Percentiles rank a stretch among this genome's conserved stretches.
Conservation (phyloP, 2,329 filamentous ascomycete genomes). For the Alternaria solani region DNA sequence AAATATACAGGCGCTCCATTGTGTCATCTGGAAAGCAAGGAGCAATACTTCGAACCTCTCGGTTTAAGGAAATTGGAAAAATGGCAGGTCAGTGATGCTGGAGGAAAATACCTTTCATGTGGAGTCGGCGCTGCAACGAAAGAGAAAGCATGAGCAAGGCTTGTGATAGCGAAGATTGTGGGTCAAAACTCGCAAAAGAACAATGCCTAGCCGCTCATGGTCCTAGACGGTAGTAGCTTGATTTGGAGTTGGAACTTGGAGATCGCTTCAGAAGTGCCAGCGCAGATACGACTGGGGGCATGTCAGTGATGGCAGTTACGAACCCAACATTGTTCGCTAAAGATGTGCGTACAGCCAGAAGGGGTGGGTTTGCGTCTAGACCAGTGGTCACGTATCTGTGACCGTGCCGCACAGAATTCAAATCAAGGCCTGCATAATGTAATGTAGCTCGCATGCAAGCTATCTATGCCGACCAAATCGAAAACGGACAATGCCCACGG, state of each 20-base stretch:
- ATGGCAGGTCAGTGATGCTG: neutral
- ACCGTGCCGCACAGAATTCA: neutral
- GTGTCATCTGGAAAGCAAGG: neutral
- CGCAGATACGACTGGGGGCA: neutral
- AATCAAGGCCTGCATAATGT: neutral
- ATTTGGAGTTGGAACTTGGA: neutral
- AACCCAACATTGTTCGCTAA: neutral
- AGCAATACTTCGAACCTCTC: neutral
- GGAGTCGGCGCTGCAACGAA: neutral
- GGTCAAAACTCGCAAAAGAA: neutral
- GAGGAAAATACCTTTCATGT: neutral
- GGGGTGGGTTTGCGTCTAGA: neutral
- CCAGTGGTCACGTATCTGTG: neutral
- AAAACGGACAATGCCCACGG: constrained; percentile 5
- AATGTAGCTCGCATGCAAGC: neutral
- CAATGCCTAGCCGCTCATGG: neutral
- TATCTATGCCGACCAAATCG: neutral
- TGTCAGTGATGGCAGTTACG: neutral
- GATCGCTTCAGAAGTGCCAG: neutral
- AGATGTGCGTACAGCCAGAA: neutral
- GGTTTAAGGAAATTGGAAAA: neutral
- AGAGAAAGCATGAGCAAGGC: neutral
- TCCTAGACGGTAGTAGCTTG: neutral
- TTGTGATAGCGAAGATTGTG: neutral
- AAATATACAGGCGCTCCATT: neutral